phyloP scores from a whole-genome alignment of 441 rosid species.

The Omphalea diandra region DNA sequence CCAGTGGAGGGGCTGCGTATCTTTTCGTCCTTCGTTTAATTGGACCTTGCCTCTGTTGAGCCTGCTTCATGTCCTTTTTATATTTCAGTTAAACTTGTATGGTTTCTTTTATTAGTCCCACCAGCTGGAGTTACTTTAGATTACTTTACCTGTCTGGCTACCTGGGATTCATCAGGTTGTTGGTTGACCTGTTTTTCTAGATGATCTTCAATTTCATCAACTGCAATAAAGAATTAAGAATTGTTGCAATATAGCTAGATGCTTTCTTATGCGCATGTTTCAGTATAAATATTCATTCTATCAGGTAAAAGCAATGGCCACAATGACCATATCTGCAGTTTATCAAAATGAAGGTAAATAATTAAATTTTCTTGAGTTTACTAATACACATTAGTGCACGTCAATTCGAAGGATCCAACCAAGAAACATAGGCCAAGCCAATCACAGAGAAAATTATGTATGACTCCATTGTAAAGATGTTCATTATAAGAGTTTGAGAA shows the following conservation, averaged over 20 bases:
- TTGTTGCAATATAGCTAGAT: conserved; percentile 7
- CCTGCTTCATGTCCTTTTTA: conserved; percentile 41
- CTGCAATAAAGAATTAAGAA: conserved; percentile 34
- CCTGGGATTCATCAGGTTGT: conserved; percentile 37
- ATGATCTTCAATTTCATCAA: conserved; percentile 43
- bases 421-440: neutral
- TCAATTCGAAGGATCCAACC: neutral
- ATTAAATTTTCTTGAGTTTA: neutral
- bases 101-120: conserved; percentile 6
- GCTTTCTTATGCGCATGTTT: neutral
- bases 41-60: conserved; percentile 37
- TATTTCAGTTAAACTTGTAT: conserved; percentile 10
- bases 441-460: neutral
- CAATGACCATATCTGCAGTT: neutral
- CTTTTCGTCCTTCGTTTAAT: conserved; percentile 48
- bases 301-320: neutral
- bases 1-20: conserved; percentile 43
- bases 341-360: neutral
- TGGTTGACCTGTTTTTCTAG: conserved; percentile 36
- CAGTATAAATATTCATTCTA: neutral
- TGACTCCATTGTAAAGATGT: neutral
- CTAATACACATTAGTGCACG: neutral
- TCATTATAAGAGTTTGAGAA: neutral
- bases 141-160: conserved; percentile 44
- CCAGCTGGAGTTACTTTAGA: conserved; percentile 8